Conservation (phyloP, 179 eudicot species). For the Actinidia polygama region DNA sequence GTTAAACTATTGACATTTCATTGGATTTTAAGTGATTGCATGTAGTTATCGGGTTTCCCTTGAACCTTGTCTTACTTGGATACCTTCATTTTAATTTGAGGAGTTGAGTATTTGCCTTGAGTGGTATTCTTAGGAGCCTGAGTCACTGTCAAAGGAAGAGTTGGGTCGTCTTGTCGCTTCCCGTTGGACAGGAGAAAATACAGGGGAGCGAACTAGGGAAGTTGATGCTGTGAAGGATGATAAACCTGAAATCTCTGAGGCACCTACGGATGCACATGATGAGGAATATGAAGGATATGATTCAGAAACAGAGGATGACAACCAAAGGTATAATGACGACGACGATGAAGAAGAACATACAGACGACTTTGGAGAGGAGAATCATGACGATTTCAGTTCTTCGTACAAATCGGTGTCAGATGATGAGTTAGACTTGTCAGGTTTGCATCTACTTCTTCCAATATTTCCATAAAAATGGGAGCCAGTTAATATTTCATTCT, state of each 20-base stretch:
- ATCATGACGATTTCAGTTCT: slow-evolving; percentile 57
- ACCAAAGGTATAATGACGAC: slow-evolving; percentile 60
- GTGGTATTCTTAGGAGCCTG: slow-evolving; percentile 44
- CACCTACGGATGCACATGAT: slow-evolving; percentile 46
- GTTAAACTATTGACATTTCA: background rate
- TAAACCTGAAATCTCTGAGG: slow-evolving; percentile 40
- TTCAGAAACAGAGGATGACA: slow-evolving; percentile 69
- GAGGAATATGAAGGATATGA: slow-evolving; percentile 77
- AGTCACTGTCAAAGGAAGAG: slow-evolving; percentile 85
- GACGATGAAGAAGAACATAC: slow-evolving; percentile 50
- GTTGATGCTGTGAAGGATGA: slow-evolving; percentile 41
- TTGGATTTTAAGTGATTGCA: slow-evolving; percentile 1
- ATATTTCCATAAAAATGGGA: background rate
- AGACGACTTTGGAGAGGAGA: slow-evolving; percentile 54
- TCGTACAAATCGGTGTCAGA: slow-evolving; percentile 69
- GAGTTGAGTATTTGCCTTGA: slow-evolving; percentile 10
- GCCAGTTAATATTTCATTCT: slow-evolving; percentile 4
- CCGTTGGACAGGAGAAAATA: slow-evolving; percentile 89
- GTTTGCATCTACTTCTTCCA: slow-evolving; percentile 36
- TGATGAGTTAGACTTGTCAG: slow-evolving; percentile 67
- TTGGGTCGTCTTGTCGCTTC: slow-evolving; percentile 95
- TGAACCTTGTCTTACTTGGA: background rate
- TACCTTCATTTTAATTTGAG: background rate
- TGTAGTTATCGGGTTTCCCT: slow-evolving; percentile 13
- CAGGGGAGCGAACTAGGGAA: slow-evolving; percentile 51